phyloP scores from a whole-genome alignment of 768 basidiomycete genomes.

The Cystobasidium ongulense region DNA sequence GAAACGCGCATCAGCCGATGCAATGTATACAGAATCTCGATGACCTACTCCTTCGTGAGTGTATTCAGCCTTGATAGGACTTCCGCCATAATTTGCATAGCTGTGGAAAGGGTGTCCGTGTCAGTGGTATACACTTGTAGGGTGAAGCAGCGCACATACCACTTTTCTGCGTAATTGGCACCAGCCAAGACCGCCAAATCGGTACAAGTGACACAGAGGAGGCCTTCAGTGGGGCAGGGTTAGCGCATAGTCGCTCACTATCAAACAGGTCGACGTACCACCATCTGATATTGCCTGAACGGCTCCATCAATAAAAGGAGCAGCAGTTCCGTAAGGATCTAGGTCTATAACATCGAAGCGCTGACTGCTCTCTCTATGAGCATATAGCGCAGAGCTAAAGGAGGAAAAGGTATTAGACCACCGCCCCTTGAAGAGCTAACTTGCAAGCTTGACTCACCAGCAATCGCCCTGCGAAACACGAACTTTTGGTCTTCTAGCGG shows the following conservation, averaged over 20 bases:
- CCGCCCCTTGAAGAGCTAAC: not conserved
- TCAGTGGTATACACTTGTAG: not conserved
- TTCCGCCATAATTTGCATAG: constrained; percentile 90
- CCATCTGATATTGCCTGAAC: constrained; percentile 81
- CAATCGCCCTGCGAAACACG: constrained; percentile 88
- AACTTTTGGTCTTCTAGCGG: constrained; percentile 52
- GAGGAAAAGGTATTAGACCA: not conserved
- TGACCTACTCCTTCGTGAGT: constrained; percentile 76
- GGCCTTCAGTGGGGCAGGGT: constrained; percentile 50
- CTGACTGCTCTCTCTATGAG: constrained; percentile 61
- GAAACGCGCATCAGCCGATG: not conserved
- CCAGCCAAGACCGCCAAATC: constrained; percentile 90
- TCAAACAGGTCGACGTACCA: constrained; percentile 50
- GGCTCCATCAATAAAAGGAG: constrained; percentile 91
- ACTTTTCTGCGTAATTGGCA: constrained; percentile 92
- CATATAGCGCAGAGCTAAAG: constrained; percentile 75
- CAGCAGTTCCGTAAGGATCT: constrained; percentile 94
- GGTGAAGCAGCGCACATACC: constrained; percentile 50
- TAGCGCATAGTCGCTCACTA: not conserved
- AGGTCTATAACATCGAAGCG: constrained; percentile 93
- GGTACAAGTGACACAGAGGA: constrained; percentile 92
- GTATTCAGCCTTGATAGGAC: constrained; percentile 83
- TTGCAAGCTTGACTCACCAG: constrained; percentile 53
- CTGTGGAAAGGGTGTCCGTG: constrained; percentile 47
- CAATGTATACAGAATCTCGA: not conserved